These are phyloP conservation scores for Pistacia integerrima DNA, from an alignment of 345 rosid genomes.

Conservation along the genomic window DNA sequence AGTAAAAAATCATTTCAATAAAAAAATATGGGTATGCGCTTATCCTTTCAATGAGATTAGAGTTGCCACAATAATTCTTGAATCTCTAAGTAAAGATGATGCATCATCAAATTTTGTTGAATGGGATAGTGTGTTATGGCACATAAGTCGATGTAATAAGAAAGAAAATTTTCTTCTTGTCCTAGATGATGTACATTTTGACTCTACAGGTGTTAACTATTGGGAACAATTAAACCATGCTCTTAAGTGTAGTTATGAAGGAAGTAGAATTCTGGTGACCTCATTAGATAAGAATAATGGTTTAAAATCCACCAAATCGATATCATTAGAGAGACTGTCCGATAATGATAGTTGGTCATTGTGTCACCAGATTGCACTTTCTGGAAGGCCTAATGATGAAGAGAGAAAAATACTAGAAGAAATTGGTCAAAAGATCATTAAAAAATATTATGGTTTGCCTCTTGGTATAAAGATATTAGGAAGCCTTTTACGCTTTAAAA, in stretches of 20 bases:
- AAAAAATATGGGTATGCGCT: neutral
- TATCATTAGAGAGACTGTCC: neutral
- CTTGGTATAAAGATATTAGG: neutral
- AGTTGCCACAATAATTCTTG: conserved; percentile 18
- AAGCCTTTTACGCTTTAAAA: neutral
- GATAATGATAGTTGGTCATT: neutral
- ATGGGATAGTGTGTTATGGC: neutral
- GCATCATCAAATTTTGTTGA: neutral
- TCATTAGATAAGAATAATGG: neutral
- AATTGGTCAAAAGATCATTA: conserved; percentile 13
- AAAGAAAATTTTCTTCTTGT: neutral
- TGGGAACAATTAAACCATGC: conserved; percentile 10
- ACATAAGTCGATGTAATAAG: conserved; percentile 3
- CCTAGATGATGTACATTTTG: neutral
- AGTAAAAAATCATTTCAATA: neutral
- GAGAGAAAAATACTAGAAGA: neutral
- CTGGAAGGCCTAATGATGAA: neutral
- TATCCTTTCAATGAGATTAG: neutral
- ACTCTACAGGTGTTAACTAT: neutral
- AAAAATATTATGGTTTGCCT: conserved; percentile 25
- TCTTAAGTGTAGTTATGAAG: neutral
- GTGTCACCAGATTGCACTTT: neutral
- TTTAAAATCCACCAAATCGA: neutral
- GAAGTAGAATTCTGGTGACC: conserved; percentile 20
- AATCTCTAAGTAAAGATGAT: conserved; percentile 2